phyloP scores from a whole-genome alignment of 192 early-diverging fungal species.

The Piromyces finnis region DNA sequence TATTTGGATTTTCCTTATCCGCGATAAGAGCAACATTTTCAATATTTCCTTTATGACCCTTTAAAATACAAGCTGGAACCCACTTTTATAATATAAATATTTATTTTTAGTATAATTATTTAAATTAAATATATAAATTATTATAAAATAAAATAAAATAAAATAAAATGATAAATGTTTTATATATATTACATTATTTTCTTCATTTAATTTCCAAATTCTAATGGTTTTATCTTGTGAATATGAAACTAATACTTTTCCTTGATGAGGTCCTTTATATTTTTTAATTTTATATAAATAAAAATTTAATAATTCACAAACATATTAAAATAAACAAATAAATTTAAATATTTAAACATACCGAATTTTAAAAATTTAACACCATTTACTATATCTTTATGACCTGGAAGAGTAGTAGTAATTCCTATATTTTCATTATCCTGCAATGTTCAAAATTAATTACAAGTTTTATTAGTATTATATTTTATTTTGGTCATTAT shows the following conservation, averaged over 20 bases:
- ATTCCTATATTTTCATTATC: constrained; percentile 22
- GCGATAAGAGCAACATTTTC: neutral
- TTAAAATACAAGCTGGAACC: neutral
- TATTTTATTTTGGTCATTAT: no score
- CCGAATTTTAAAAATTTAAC: constrained; percentile 32
- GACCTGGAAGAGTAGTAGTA: constrained; percentile 46
- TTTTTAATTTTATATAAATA: no score
- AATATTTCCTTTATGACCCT: neutral
- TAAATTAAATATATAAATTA: neutral
- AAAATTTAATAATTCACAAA: no score
- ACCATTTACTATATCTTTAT: constrained; percentile 42
- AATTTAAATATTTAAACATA: neutral
- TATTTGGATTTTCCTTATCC: neutral
- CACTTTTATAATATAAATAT: no score
- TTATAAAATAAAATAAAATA: no score
- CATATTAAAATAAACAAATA: no score
- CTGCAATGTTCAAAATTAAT: no score
- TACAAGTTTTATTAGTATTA: no score
- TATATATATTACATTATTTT: neutral
- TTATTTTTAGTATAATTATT: no score
- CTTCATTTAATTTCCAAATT: constrained; percentile 40
- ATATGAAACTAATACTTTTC: constrained; percentile 33
- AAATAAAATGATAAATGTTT: constrained; percentile 2
- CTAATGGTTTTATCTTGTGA: constrained; percentile 53
- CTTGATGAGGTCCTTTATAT: neutral